Percentiles rank a stretch among this genome's conserved stretches.
These are phyloP conservation scores for Aphanomyces stellatus DNA, from an alignment of 352 stramenopile genomes.

Conservation along the genomic window DNA sequence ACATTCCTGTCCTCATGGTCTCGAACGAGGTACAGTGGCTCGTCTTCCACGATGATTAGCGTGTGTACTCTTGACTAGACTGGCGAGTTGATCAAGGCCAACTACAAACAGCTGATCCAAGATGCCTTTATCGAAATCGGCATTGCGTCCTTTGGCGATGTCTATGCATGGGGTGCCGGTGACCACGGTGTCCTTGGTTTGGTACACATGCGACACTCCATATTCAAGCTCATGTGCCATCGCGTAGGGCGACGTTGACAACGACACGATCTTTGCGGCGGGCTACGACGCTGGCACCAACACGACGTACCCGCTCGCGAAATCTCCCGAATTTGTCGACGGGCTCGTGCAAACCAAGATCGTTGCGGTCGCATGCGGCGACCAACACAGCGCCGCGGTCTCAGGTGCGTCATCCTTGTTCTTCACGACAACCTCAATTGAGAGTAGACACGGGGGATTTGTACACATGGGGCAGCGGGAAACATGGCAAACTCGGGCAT, in stretches of 20 bases:
- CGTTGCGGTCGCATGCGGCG: constrained; percentile 42
- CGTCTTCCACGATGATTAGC: not conserved
- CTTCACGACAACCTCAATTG: not conserved
- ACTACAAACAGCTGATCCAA: constrained; percentile 32
- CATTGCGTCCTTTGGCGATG: constrained; percentile 30
- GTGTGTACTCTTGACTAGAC: constrained; percentile 18
- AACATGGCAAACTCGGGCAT: constrained; percentile 61
- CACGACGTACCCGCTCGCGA: constrained; percentile 56
- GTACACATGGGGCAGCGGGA: constrained; percentile 60
- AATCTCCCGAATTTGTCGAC: constrained; percentile 35
- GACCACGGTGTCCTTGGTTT: constrained; percentile 57
- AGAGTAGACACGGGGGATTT: constrained; percentile 45
- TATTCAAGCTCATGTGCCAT: not conserved
- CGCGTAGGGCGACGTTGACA: constrained; percentile 51
- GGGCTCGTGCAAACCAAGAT: constrained; percentile 42
- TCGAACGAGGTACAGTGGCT: constrained; percentile 35
- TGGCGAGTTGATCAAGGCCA: constrained; percentile 36
- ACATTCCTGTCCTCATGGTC: constrained; percentile 57
- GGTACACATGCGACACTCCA: constrained; percentile 22
- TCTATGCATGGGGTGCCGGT: constrained; percentile 64
- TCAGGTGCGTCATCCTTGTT: constrained; percentile 32
- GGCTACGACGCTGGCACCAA: constrained; percentile 58
- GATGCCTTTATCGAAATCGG: constrained; percentile 40
- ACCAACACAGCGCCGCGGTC: constrained; percentile 56
- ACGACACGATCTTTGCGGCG: constrained; percentile 50